Conservation (phyloP, 2,329 filamentous ascomycete genomes). For the Fusarium denticulatum region DNA sequence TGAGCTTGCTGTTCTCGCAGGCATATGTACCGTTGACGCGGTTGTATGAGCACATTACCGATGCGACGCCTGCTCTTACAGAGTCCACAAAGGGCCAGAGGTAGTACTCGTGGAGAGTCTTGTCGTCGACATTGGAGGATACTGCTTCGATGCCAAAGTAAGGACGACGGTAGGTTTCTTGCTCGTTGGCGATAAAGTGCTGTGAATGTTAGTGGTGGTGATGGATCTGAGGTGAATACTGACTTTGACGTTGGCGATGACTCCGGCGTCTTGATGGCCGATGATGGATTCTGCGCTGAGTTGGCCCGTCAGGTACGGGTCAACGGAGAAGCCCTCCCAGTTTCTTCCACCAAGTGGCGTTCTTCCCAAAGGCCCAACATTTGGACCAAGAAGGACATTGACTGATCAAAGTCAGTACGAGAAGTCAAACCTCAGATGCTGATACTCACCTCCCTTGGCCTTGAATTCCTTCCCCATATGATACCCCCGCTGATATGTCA, state of each 20-base stretch:
- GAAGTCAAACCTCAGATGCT: fast-evolving
- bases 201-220: background rate
- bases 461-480: constrained; percentile 68
- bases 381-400: constrained; percentile 76
- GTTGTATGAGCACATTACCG: constrained; percentile 76
- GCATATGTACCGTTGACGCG: constrained; percentile 77
- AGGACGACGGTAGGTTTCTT: constrained; percentile 60
- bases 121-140: constrained; percentile 72
- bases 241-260: constrained; percentile 79
- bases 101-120: constrained; percentile 72
- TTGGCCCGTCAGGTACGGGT: constrained; percentile 76
- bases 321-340: constrained; percentile 79
- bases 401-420: constrained; percentile 47
- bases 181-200: constrained; percentile 70
- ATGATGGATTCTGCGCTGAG: constrained; percentile 77
- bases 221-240: fast-evolving
- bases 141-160: constrained; percentile 60
- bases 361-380: constrained; percentile 75
- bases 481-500: constrained; percentile 61
- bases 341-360: constrained; percentile 77
- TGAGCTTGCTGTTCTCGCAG: constrained; percentile 76
- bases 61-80: constrained; percentile 64
- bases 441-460: constrained; percentile 63
- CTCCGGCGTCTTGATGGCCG: constrained; percentile 80
- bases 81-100: constrained; percentile 73